A percentile compares a stretch with the other conserved stretches of the same genome.
Evolutionary conservation across 2,329 filamentous ascomycete species (phyloP).

Genomic region (Trichoderma brevicompactum): DNA sequence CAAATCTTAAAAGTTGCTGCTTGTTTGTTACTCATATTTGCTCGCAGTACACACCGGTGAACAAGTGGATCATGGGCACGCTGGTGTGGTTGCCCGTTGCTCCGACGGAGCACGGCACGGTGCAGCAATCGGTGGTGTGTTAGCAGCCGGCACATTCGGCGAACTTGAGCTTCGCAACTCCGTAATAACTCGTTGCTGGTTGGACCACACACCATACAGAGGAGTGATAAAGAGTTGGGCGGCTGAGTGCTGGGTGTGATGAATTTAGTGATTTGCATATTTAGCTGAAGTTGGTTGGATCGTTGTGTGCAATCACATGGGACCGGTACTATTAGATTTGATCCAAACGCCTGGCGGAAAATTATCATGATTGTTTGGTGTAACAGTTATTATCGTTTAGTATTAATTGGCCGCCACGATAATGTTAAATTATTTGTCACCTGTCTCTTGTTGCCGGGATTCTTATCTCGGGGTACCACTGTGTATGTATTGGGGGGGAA

Average conservation of each 20-base stretch:
- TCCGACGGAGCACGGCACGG: slow-evolving; percentile 9
- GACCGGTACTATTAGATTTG: background rate
- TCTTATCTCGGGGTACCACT: background rate
- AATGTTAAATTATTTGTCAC: background rate
- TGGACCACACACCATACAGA: background rate
- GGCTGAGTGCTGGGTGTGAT: background rate
- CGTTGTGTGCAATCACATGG: background rate
- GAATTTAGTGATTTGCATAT: slow-evolving; percentile 1
- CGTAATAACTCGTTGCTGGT: background rate
- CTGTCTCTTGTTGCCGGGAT: no score
- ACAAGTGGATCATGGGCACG: slow-evolving; percentile 7
- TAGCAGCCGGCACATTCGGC: slow-evolving; percentile 20
- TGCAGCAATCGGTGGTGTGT: slow-evolving; percentile 15
- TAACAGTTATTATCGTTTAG: background rate
- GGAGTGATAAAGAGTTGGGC: slow-evolving; percentile 3
- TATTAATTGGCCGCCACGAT: background rate
- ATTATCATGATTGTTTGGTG: background rate
- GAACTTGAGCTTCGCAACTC: slow-evolving; percentile 5
- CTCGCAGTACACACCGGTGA: background rate
- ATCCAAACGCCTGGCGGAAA: background rate
- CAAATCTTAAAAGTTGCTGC: background rate
- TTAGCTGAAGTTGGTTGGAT: slow-evolving; percentile 8
- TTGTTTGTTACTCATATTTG: background rate
- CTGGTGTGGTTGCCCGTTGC: background rate
- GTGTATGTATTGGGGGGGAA: background rate